A percentile compares a stretch with the other conserved stretches of the same genome.
phyloP scores from a whole-genome alignment of 805 yeast species.

The Hanseniaspora clermontiae region DNA sequence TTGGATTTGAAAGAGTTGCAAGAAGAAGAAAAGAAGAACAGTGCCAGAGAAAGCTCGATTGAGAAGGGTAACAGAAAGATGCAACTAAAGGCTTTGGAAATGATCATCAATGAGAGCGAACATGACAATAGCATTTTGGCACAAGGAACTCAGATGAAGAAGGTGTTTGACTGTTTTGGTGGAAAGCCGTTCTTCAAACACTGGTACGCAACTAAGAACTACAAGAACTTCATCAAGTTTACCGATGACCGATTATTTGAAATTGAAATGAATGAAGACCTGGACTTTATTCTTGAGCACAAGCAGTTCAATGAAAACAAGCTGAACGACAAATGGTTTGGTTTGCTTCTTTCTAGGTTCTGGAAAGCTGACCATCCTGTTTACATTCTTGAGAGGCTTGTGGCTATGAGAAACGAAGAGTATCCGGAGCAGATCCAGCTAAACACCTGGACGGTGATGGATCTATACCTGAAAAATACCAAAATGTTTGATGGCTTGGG shows the following conservation, averaged over 20 bases:
- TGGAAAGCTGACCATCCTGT: conserved; percentile 11
- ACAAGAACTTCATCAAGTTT: conserved; percentile 30
- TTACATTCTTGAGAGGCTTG: background rate
- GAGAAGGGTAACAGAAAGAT: conserved; percentile 7
- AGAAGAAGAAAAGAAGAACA: background rate
- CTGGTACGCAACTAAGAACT: conserved; percentile 44
- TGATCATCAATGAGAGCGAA: conserved; percentile 8
- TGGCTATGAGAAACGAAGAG: background rate
- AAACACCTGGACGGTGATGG: background rate
- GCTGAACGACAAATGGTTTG: background rate
- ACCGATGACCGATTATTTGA: conserved; percentile 32
- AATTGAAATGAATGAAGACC: conserved; percentile 9
- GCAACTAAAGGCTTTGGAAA: conserved; percentile 1
- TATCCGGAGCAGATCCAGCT: background rate
- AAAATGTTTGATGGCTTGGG: background rate
- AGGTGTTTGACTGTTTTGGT: conserved; percentile 6
- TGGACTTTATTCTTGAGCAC: conserved; percentile 5
- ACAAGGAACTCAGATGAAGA: background rate
- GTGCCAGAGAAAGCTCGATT: background rate
- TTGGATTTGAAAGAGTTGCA: conserved; percentile 5
- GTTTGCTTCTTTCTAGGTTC: background rate
- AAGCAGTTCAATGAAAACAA: background rate
- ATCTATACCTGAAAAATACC: background rate
- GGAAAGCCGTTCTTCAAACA: conserved; percentile 16
- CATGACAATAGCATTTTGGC: background rate